Percentiles rank a stretch among this genome's conserved stretches.
Evolutionary conservation across 2,329 filamentous ascomycete genomes (phyloP).

Genomic region (Epichloe bromicola): DNA sequence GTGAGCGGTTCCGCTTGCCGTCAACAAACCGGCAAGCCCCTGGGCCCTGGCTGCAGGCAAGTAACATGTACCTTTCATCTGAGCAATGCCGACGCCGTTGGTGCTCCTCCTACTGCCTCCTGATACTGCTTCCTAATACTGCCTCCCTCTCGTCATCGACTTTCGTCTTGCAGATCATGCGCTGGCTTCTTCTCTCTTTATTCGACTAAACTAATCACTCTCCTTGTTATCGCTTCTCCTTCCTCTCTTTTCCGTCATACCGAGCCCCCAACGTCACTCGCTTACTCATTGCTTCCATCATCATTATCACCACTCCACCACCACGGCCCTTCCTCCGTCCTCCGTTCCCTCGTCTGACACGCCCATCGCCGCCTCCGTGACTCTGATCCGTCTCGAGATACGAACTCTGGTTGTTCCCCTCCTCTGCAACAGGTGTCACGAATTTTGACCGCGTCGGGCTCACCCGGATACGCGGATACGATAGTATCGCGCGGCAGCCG

Average conservation of each 20-base stretch:
- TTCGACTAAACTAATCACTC: background rate
- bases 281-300: background rate
- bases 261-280: background rate
- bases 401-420: background rate
- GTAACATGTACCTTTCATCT: too few relatives aligned
- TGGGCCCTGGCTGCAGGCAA: too few relatives aligned
- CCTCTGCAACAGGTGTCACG: background rate
- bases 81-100: too few relatives aligned
- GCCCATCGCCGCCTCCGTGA: background rate
- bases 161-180: conserved; percentile 1
- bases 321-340: background rate
- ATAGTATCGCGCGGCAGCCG: too few relatives aligned
- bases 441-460: background rate
- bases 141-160: conserved; percentile 5
- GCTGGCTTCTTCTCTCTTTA: conserved; percentile 1
- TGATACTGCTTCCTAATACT: background rate
- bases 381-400: background rate
- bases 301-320: background rate
- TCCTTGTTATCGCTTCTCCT: background rate
- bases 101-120: background rate
- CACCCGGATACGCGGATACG: background rate
- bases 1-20: too few relatives aligned
- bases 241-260: background rate
- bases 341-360: background rate
- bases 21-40: too few relatives aligned